Percentiles rank a stretch among this genome's conserved stretches.
phyloP scores from a whole-genome alignment of 2,329 filamentous ascomycete genomes.

The Zopfia rhizophila region DNA sequence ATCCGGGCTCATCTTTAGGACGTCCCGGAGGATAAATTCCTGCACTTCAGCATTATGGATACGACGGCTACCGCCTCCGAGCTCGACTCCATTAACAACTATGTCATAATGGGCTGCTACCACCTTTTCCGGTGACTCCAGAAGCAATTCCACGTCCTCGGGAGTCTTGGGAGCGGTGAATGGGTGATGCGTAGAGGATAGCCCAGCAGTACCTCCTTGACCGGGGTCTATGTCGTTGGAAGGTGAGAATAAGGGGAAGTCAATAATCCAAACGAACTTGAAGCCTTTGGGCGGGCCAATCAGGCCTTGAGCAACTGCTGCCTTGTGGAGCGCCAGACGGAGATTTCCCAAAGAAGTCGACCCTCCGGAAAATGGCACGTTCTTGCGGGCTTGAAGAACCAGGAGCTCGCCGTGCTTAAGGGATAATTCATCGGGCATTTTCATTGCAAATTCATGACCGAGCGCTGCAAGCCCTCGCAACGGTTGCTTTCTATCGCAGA shows the following conservation, averaged over 20 bases:
- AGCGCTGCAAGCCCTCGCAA: slow-evolving; percentile 80
- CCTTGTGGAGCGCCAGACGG: slow-evolving; percentile 74
- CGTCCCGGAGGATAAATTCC: slow-evolving; percentile 82
- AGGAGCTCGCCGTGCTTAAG: slow-evolving; percentile 77
- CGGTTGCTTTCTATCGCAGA: slow-evolving; percentile 78
- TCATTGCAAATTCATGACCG: slow-evolving; percentile 75
- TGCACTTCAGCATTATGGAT: slow-evolving; percentile 88
- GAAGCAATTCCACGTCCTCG: slow-evolving; percentile 78
- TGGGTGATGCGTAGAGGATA: slow-evolving; percentile 91
- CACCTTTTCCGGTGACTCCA: slow-evolving; percentile 75
- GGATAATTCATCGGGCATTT: slow-evolving; percentile 62
- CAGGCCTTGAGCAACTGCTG: slow-evolving; percentile 71
- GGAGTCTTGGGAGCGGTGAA: slow-evolving; percentile 86
- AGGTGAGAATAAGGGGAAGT: slow-evolving; percentile 93
- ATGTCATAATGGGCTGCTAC: slow-evolving; percentile 94
- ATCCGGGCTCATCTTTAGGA: slow-evolving; percentile 79
- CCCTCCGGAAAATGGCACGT: slow-evolving; percentile 73
- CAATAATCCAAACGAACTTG: slow-evolving; percentile 83
- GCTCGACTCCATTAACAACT: slow-evolving; percentile 92
- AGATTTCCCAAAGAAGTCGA: slow-evolving; percentile 79
- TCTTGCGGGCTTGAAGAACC: slow-evolving; percentile 80
- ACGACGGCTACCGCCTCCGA: slow-evolving; percentile 91
- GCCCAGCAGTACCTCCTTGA: slow-evolving; percentile 82
- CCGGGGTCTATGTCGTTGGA: slow-evolving; percentile 72
- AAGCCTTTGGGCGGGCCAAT: slow-evolving; percentile 64